phyloP scores from a whole-genome alignment of 352 stramenopile species.

The Globisporangium echinulatum region DNA sequence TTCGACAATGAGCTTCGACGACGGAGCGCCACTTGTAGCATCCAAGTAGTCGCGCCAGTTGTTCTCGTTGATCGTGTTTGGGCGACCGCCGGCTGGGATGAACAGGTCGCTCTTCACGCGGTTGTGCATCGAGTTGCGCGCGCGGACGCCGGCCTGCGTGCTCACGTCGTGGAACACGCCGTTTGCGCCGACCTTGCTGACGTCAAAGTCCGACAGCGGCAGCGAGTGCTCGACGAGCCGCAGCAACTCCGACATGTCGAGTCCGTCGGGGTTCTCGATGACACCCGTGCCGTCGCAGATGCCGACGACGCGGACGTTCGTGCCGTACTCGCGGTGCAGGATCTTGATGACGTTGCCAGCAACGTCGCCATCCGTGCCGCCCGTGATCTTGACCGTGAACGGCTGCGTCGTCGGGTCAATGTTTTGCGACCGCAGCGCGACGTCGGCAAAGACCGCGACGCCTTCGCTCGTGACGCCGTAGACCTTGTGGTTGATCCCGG shows the following conservation, averaged over 20 bases:
- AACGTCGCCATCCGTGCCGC: constrained; percentile 96
- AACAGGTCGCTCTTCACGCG: constrained; percentile 86
- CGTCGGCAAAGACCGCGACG: constrained; percentile 77
- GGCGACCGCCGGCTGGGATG: constrained; percentile 72
- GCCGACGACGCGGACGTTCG: constrained; percentile 92
- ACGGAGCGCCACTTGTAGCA: constrained; percentile 54
- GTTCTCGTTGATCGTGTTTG: constrained; percentile 85
- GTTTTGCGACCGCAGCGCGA: constrained; percentile 65
- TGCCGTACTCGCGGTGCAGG: constrained; percentile 89
- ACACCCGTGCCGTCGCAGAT: constrained; percentile 91
- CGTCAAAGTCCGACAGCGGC: constrained; percentile 79
- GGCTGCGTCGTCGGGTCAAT: constrained; percentile 69
- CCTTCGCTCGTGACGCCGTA: constrained; percentile 82
- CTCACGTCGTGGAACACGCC: constrained; percentile 82
- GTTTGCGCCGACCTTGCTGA: constrained; percentile 35
- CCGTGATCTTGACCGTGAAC: constrained; percentile 87
- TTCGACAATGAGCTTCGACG: constrained; percentile 77
- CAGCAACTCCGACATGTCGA: constrained; percentile 93
- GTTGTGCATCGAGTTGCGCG: constrained; percentile 98
- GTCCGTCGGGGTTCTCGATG: constrained; percentile 93
- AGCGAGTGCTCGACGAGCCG: constrained; percentile 90
- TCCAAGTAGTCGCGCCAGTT: constrained; percentile 75
- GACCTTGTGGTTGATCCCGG: constrained; percentile 84
- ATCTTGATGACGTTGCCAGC: constrained; percentile 98
- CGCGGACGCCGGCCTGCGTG: constrained; percentile 75